Evolutionary conservation across 139 green algal species (phyloP).

Genomic region (Gonium pectorale): DNA sequence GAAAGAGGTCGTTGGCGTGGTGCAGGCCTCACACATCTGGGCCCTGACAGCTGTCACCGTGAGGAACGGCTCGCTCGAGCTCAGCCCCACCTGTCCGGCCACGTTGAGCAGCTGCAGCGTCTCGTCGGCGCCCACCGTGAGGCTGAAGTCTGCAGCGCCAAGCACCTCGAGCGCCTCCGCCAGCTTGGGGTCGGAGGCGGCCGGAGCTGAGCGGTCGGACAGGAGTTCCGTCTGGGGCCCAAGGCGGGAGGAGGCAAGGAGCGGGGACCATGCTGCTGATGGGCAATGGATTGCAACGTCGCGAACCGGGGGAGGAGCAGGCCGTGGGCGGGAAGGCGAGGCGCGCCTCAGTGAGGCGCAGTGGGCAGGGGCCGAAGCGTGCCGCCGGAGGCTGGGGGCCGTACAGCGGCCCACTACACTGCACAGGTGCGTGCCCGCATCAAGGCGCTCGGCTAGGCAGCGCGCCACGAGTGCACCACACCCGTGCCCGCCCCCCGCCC

Average conservation of each 20-base stretch:
- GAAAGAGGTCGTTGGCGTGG: too few relatives aligned
- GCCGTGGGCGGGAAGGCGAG: not conserved
- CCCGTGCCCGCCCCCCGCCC: not conserved
- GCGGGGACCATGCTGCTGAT: not conserved
- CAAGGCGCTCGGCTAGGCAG: too few relatives aligned
- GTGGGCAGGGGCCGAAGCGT: too few relatives aligned
- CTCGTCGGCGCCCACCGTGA: constrained; percentile 90
- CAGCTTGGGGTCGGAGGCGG: constrained; percentile 37
- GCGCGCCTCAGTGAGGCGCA: too few relatives aligned
- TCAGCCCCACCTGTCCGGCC: constrained; percentile 54
- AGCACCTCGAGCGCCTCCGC: constrained; percentile 67
- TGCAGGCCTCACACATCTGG: too few relatives aligned
- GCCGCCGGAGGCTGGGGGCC: too few relatives aligned
- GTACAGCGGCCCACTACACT: not conserved
- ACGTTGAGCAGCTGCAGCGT: constrained; percentile 88
- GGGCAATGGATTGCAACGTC: not conserved
- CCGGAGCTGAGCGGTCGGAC: not conserved
- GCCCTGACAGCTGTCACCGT: too few relatives aligned
- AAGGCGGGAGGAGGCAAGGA: not conserved
- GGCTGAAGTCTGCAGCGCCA: constrained; percentile 79
- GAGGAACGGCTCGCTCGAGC: too few relatives aligned
- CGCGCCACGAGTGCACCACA: too few relatives aligned
- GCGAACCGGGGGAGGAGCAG: not conserved
- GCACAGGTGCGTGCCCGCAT: not conserved
- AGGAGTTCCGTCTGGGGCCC: constrained; percentile 6